Evolutionary conservation across 1,284 basidiomycete species (phyloP).

Genomic region (Heimioporus punctisporus): DNA sequence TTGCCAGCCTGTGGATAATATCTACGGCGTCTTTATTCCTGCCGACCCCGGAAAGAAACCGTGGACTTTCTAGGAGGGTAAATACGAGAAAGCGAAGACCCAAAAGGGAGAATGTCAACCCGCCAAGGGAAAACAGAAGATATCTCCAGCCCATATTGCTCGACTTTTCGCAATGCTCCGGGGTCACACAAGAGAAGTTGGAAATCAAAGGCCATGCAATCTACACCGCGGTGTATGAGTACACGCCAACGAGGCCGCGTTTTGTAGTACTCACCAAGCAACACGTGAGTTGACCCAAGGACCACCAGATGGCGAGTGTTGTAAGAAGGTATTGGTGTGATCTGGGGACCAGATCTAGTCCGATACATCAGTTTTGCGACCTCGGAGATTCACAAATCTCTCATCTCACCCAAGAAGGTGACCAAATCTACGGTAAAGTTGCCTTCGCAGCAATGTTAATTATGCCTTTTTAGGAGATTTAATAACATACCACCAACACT

Average conservation of each 20-base stretch:
- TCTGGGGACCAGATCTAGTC: conserved; percentile 63
- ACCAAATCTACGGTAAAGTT: conserved; percentile 67
- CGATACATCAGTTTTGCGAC: neutral
- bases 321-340: conserved; percentile 73
- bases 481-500: conserved; percentile 45
- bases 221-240: neutral
- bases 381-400: too few relatives aligned
- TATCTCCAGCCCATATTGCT: neutral
- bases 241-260: too few relatives aligned
- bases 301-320: conserved; percentile 73
- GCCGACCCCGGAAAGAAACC: conserved; percentile 63
- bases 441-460: conserved; percentile 30
- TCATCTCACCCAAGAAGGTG: conserved; percentile 55
- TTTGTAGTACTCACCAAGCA: conserved; percentile 48
- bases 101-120: conserved; percentile 56
- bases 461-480: neutral
- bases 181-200: too few relatives aligned
- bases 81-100: conserved; percentile 62
- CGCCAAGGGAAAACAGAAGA: conserved; percentile 36
- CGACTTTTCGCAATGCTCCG: neutral
- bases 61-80: conserved; percentile 63
- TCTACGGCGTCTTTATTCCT: conserved; percentile 63
- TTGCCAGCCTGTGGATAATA: conserved; percentile 60
- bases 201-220: neutral
- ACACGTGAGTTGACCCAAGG: conserved; percentile 63